Conservation (phyloP, 495 filamentous ascomycete genomes). For the Lophium mytilinum region DNA sequence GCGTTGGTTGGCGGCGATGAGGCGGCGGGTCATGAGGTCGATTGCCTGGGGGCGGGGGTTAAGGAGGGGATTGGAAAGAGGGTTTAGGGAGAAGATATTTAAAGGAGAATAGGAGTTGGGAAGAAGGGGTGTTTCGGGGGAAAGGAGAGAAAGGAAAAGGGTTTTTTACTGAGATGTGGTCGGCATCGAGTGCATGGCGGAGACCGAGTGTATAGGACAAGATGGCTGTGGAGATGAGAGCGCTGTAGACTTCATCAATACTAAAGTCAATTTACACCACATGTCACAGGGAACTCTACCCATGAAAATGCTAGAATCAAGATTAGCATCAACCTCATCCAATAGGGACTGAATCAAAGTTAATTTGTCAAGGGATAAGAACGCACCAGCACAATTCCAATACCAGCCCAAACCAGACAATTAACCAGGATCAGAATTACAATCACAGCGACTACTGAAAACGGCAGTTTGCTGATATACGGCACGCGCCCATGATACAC, state of each 20-base stretch:
- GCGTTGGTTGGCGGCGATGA: constrained; percentile 77
- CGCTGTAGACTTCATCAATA: too few species aligned
- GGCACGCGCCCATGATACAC: constrained; percentile 32
- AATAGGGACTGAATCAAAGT: background rate
- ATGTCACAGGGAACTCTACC: constrained; percentile 20
- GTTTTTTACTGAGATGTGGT: constrained; percentile 68
- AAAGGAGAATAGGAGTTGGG: too few species aligned
- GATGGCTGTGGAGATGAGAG: constrained; percentile 68
- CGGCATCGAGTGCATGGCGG: constrained; percentile 89
- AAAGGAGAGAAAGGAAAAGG: too few species aligned
- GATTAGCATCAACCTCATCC: background rate
- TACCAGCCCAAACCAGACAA: constrained; percentile 61
- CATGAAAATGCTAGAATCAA: constrained; percentile 23
- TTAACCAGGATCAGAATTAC: constrained; percentile 57
- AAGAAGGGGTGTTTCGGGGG: too few species aligned
- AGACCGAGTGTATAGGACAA: constrained; percentile 85
- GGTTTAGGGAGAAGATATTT: too few species aligned
- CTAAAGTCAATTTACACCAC: too few species aligned
- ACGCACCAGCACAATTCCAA: constrained; percentile 58
- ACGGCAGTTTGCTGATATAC: constrained; percentile 43
- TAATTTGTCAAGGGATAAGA: too few species aligned
- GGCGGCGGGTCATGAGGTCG: constrained; percentile 85
- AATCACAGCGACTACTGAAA: constrained; percentile 62
- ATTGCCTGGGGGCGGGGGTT: too few species aligned
- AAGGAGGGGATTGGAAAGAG: too few species aligned